Conservation (phyloP, 2,329 filamentous ascomycete genomes). For the Beauveria scarabaeidicola region DNA sequence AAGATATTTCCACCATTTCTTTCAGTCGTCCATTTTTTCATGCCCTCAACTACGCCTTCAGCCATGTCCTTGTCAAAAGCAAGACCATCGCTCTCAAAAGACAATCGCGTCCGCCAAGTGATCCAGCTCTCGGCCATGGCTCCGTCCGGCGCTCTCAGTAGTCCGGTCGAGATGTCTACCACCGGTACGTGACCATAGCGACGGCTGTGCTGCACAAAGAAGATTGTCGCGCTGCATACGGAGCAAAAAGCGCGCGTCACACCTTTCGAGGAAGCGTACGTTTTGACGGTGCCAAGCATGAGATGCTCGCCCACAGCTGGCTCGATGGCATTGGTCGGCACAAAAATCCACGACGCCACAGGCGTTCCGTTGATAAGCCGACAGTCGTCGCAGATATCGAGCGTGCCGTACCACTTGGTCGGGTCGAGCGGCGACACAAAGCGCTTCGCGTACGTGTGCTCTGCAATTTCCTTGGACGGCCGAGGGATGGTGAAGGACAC, state of each 20-base stretch:
- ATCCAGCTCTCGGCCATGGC: slow-evolving; percentile 37
- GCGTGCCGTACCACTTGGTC: slow-evolving; percentile 33
- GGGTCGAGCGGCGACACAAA: slow-evolving; percentile 29
- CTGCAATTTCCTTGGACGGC: slow-evolving; percentile 24
- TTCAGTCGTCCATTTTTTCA: slow-evolving; percentile 28
- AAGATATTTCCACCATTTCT: slow-evolving; percentile 25
- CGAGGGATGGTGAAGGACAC: slow-evolving; percentile 37
- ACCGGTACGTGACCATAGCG: slow-evolving; percentile 24
- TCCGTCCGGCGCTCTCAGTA: slow-evolving; percentile 37
- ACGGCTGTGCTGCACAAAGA: slow-evolving; percentile 24
- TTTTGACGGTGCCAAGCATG: slow-evolving; percentile 34
- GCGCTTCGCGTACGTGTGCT: slow-evolving; percentile 21
- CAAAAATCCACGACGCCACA: slow-evolving; percentile 33
- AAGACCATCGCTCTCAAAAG: slow-evolving; percentile 26
- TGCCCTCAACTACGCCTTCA: slow-evolving; percentile 27
- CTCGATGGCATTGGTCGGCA: slow-evolving; percentile 28
- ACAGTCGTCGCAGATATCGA: slow-evolving; percentile 38
- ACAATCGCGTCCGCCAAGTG: slow-evolving; percentile 33
- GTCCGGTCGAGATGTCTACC: slow-evolving; percentile 34
- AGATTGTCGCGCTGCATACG: slow-evolving; percentile 36
- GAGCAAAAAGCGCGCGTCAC: slow-evolving; percentile 38
- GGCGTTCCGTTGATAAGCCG: slow-evolving; percentile 34
- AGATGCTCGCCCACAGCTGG: slow-evolving; percentile 30
- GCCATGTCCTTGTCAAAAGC: slow-evolving; percentile 29
- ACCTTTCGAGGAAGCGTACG: slow-evolving; percentile 30